Conservation (phyloP, 106 monocot genomes). For the Dioscorea dumetorum region DNA sequence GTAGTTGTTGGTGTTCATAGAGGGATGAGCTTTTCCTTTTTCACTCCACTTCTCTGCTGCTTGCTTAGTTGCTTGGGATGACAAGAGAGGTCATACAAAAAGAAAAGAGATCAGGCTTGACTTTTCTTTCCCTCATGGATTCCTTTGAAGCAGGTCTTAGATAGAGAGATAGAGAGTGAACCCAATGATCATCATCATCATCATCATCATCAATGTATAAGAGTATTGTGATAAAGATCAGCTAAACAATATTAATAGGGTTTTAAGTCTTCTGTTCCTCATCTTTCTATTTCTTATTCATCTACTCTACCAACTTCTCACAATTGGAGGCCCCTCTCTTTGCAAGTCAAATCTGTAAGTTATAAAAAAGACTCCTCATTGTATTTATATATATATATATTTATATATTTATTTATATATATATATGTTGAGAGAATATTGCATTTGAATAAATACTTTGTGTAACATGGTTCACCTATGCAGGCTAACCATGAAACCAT, state of each 20-base stretch:
- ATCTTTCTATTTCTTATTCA: conserved; percentile 4
- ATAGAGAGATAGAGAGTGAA: neutral
- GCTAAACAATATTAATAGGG: neutral
- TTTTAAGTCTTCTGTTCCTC: neutral
- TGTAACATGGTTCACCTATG: neutral
- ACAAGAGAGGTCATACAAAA: neutral
- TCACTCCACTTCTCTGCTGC: neutral
- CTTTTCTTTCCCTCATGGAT: neutral
- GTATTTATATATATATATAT: neutral
- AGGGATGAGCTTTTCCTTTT: neutral
- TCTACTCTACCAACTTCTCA: neutral
- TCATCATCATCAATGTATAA: too few relatives aligned
- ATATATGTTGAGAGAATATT: neutral
- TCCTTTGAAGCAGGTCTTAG: neutral
- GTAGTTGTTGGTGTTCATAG: neutral
- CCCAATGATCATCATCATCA: neutral
- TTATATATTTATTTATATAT: neutral
- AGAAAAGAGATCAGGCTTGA: neutral
- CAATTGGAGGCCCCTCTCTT: neutral
- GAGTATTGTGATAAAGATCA: neutral
- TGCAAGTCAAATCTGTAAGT: too few relatives aligned
- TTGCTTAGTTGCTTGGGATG: neutral
- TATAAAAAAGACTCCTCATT: too few relatives aligned
- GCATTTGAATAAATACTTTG: neutral
- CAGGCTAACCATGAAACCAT: neutral